Evolutionary conservation across 2,329 filamentous ascomycete species (phyloP).

Genomic region (Sporothrix phasma): DNA sequence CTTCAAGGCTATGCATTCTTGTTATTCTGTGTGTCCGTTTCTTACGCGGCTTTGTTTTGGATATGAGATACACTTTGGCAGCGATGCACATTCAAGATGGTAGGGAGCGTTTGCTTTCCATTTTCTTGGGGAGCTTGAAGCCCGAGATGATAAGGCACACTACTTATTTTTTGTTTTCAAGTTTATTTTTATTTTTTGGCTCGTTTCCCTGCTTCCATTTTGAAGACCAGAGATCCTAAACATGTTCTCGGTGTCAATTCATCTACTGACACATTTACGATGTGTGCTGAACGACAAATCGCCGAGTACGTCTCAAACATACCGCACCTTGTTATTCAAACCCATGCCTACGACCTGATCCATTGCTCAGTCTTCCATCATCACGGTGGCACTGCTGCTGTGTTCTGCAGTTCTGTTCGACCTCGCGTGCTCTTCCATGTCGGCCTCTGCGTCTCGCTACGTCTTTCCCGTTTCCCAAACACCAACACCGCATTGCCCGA

Average conservation of each 20-base stretch:
- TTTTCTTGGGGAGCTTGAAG: too few species aligned
- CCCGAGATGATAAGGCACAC: too few species aligned
- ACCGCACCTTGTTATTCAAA: neutral
- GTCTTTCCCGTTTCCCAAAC: conserved; percentile 1
- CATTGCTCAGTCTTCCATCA: conserved; percentile 5
- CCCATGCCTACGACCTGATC: neutral
- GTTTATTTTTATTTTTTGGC: too few species aligned
- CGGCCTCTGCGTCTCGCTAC: neutral
- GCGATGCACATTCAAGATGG: neutral
- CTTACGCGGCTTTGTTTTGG: neutral
- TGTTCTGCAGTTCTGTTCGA: neutral
- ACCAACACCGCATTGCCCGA: neutral
- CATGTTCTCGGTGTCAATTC: too few species aligned
- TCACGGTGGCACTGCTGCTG: neutral
- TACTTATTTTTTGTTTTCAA: too few species aligned
- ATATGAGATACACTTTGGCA: neutral
- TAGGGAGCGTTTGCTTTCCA: too few species aligned
- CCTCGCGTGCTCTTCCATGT: neutral
- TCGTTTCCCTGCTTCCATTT: too few species aligned
- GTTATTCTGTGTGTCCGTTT: neutral
- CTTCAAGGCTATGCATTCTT: neutral
- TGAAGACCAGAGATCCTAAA: too few species aligned
- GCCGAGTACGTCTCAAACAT: too few species aligned
- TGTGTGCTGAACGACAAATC: too few species aligned
- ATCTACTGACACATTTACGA: too few species aligned